Base-by-base conservation (phyloP, 2,329 filamentous ascomycete genomes). In the Colletotrichum musae region DNA sequence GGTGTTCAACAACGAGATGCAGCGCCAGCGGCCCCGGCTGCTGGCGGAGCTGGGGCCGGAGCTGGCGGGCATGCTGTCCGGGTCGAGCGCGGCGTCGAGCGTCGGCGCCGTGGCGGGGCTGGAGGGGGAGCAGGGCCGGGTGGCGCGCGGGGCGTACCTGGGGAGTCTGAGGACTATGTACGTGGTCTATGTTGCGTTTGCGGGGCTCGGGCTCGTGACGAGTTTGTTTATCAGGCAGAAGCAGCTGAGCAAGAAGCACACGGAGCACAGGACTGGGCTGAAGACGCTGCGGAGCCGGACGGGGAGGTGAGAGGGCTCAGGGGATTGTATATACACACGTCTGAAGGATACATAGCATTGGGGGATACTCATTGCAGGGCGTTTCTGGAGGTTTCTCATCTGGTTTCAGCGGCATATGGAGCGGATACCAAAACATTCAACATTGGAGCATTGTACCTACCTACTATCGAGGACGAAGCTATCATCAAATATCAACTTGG, bases 51-150 rank as follows among this genome's bases (percentile, higher is more conserved):
- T 93, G 0, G 87, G 87, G 0, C 80, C 80, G 0, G 75, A 86
- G 3, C 80, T 85, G 1, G 89, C 89, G 0, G 73, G 77, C 4
- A 74, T 82, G 26, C 84, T 93, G 6, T 85, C 87, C 4, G 90
- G 90, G n/a, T 80, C 82, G 72, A 84, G 86, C 65, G 89, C 91
- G n/a, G 86, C 89, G 15, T 86, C 91, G 21, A 90, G 88, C 74
- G 87, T 91, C 1, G 82, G 85, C 21, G 74, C 88, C 10, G 86
- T 93, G 21, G 80, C 84, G n/a, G 72, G 75, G 0, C 80, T 93
- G 7, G 83, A 84, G 0, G 79, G 81, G 0, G 77, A 78, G 2
- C 81, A 88, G 57, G 85, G 79, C 2, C 72, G 73, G 10, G 74
- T 83, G 2, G 85, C 84, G 2, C 80, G 82, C 39, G 75, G 73